Conservation (phyloP, 192 early-diverging fungal genomes). For the Coemansia sp. region DNA sequence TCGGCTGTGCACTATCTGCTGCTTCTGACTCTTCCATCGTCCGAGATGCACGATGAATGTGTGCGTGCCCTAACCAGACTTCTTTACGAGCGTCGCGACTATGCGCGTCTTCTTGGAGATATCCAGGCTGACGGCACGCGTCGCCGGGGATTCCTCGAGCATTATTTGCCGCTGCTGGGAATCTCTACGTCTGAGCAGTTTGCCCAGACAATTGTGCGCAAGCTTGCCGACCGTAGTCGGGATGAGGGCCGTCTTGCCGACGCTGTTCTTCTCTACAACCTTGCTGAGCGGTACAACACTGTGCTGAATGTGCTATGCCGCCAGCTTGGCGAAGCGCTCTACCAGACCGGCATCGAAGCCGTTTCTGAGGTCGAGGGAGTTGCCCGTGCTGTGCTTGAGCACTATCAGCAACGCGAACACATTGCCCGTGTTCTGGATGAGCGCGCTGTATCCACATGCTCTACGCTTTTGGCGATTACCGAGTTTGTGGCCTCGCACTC, state of each 20-base stretch:
- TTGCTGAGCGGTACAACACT: slow-evolving; percentile 72
- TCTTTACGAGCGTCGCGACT: slow-evolving; percentile 64
- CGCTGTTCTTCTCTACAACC: slow-evolving; percentile 74
- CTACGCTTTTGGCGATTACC: slow-evolving; percentile 58
- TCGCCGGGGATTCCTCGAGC: slow-evolving; percentile 64
- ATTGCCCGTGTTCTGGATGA: slow-evolving; percentile 47
- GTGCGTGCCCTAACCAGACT: slow-evolving; percentile 47
- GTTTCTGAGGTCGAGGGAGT: slow-evolving; percentile 41
- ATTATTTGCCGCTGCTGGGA: slow-evolving; percentile 63
- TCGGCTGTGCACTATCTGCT: slow-evolving; percentile 41
- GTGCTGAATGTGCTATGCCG: slow-evolving; percentile 71
- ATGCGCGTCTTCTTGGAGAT: slow-evolving; percentile 59
- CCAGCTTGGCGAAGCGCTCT: slow-evolving; percentile 66
- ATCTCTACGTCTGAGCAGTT: slow-evolving; percentile 63
- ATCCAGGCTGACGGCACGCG: slow-evolving; percentile 55
- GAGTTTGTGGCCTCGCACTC: slow-evolving; percentile 62
- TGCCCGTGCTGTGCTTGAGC: slow-evolving; percentile 49
- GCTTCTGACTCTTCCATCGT: slow-evolving; percentile 36
- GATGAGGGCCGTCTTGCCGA: slow-evolving; percentile 70
- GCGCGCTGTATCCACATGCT: slow-evolving; percentile 58
- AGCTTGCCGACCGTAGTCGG: slow-evolving; percentile 70
- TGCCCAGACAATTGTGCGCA: slow-evolving; percentile 62
- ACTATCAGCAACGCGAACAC: slow-evolving; percentile 54
- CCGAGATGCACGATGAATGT: slow-evolving; percentile 13
- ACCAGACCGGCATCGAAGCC: neutral